phyloP scores from a whole-genome alignment of 2,329 filamentous ascomycete species.

The Simplicillium aogashimaense region DNA sequence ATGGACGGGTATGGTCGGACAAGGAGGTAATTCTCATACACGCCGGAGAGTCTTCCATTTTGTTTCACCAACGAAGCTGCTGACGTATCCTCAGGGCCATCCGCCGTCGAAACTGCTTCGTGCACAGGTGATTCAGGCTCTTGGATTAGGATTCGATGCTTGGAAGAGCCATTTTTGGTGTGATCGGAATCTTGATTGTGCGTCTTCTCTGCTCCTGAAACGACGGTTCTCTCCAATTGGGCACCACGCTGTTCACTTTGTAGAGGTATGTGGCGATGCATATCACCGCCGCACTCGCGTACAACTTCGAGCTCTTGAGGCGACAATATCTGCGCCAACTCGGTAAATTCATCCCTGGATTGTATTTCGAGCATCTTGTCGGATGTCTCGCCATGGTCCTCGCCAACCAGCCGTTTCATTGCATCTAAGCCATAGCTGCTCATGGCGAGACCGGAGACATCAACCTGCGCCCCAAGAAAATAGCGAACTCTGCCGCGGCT shows the following conservation, averaged over 20 bases:
- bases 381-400: constrained; percentile 5
- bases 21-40: constrained; percentile 50
- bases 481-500: constrained; percentile 54
- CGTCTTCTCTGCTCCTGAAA: not conserved
- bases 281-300: constrained; percentile 49
- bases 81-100: not conserved
- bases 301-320: constrained; percentile 55
- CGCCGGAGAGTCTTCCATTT: constrained; percentile 16
- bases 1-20: constrained; percentile 56
- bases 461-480: constrained; percentile 58
- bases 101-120: constrained; percentile 14
- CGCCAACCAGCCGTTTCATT: constrained; percentile 32
- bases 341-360: constrained; percentile 48
- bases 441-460: constrained; percentile 55
- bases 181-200: constrained; percentile 1
- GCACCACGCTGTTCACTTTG: constrained; percentile 1
- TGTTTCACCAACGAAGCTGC: constrained; percentile 3
- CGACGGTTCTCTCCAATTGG: constrained; percentile 3
- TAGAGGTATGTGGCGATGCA: constrained; percentile 35
- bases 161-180: not conserved
- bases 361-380: constrained; percentile 16
- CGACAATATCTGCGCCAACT: constrained; percentile 61
- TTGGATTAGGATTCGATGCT: constrained; percentile 9
- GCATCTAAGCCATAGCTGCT: constrained; percentile 55
- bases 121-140: constrained; percentile 14